Conservation (phyloP, 2,329 filamentous ascomycete genomes). For the Cordyceps farinosa region DNA sequence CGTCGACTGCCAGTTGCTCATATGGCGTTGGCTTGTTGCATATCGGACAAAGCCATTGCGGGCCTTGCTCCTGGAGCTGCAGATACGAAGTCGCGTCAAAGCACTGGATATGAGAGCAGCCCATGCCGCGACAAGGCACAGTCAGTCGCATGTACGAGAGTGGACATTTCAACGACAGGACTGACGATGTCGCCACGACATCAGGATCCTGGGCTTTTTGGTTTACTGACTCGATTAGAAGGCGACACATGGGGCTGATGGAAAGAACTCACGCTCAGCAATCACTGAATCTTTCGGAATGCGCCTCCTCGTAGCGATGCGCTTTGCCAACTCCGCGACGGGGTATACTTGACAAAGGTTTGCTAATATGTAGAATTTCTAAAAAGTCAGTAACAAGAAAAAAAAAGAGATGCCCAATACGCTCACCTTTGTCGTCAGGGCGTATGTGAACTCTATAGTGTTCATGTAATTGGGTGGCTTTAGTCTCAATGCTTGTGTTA, state of each 20-base stretch:
- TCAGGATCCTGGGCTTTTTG: slow-evolving; percentile 81
- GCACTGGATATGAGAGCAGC: slow-evolving; percentile 88
- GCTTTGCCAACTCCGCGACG: slow-evolving; percentile 66
- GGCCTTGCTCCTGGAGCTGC: slow-evolving; percentile 90
- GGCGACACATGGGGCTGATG: background rate
- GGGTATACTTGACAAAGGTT: slow-evolving; percentile 72
- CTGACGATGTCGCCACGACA: slow-evolving; percentile 81
- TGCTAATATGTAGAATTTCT: slow-evolving; percentile 71
- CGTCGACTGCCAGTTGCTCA: slow-evolving; percentile 79
- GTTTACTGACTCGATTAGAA: slow-evolving; percentile 55
- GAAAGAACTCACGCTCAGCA: slow-evolving; percentile 65
- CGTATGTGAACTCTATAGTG: slow-evolving; percentile 81
- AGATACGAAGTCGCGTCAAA: slow-evolving; percentile 93
- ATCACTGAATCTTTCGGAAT: slow-evolving; percentile 80
- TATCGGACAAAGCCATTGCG: slow-evolving; percentile 93
- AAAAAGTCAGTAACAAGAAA: background rate
- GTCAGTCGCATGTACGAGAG: slow-evolving; percentile 80
- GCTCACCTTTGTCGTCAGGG: slow-evolving; percentile 78
- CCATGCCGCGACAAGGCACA: slow-evolving; percentile 72
- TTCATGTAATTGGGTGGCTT: slow-evolving; percentile 67
- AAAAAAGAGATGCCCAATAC: slow-evolving; percentile 22
- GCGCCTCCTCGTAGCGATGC: slow-evolving; percentile 62
- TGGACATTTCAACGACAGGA: slow-evolving; percentile 89
- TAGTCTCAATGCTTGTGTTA: slow-evolving; percentile 72
- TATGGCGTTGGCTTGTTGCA: slow-evolving; percentile 83